Evolutionary conservation across 768 basidiomycete genomes (phyloP).

Genomic region (Pleurotus tuber-regium): DNA sequence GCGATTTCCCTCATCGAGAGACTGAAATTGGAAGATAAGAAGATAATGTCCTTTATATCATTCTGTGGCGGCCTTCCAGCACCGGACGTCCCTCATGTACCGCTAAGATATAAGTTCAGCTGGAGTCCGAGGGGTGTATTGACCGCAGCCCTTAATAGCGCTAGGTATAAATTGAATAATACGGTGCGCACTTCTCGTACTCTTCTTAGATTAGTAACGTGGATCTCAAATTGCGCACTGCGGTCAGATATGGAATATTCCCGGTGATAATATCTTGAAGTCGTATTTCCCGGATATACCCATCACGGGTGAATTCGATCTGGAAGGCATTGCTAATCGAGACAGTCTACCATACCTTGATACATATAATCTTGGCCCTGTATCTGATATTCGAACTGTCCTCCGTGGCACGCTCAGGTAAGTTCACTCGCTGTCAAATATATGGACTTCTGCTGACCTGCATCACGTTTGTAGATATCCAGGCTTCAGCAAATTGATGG

Average conservation of each 20-base stretch:
- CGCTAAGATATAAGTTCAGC: slow-evolving; percentile 89
- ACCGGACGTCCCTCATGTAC: slow-evolving; percentile 61
- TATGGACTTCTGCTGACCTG: too few relatives aligned
- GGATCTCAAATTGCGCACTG: background rate
- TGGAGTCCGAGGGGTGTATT: slow-evolving; percentile 92
- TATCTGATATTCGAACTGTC: slow-evolving; percentile 53
- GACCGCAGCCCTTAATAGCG: slow-evolving; percentile 72
- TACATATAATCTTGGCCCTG: slow-evolving; percentile 55
- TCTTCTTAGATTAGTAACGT: background rate
- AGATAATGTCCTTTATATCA: slow-evolving; percentile 72
- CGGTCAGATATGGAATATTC: slow-evolving; percentile 43
- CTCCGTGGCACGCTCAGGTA: slow-evolving; percentile 85
- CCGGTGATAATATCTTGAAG: slow-evolving; percentile 52
- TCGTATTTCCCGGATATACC: slow-evolving; percentile 66
- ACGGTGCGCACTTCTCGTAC: slow-evolving; percentile 39
- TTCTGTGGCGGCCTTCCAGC: slow-evolving; percentile 94
- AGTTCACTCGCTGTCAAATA: too few relatives aligned
- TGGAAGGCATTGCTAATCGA: slow-evolving; percentile 88
- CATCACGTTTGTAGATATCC: slow-evolving; percentile 63
- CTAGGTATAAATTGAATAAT: slow-evolving; percentile 58
- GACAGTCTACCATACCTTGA: slow-evolving; percentile 71
- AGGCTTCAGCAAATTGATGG: slow-evolving; percentile 75
- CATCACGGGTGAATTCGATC: slow-evolving; percentile 52
- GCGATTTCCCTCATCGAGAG: slow-evolving; percentile 67
- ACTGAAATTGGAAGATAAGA: slow-evolving; percentile 48